Conservation (phyloP, 345 rosid genomes). For the Pelargonium nanum region DNA sequence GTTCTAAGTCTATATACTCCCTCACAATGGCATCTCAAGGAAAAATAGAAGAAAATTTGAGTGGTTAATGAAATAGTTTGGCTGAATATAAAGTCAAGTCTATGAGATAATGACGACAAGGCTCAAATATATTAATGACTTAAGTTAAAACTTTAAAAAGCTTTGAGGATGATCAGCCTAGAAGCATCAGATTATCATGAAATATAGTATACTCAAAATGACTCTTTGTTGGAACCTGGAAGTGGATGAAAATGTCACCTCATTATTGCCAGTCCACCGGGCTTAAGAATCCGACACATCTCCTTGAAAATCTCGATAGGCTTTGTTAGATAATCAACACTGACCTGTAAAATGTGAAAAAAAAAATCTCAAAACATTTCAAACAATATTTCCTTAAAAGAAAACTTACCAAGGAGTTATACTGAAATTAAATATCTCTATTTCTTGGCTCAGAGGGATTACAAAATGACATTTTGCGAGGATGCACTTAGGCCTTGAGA, state of each 20-base stretch:
- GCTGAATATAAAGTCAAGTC: not conserved
- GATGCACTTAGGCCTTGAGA: not conserved
- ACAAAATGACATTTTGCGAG: not conserved
- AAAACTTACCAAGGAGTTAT: not conserved
- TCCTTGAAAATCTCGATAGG: conserved; percentile 78
- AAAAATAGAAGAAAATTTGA: too few species aligned
- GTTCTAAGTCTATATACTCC: too few species aligned
- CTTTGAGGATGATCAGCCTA: not conserved
- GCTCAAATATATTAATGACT: not conserved
- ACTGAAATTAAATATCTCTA: not conserved
- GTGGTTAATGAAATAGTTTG: too few species aligned
- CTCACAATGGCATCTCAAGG: too few species aligned
- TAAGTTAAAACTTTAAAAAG: not conserved
- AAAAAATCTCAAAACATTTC: not conserved
- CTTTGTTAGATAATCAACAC: conserved; percentile 79
- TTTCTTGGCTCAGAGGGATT: not conserved
- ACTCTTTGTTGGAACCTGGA: not conserved
- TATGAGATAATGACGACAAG: not conserved
- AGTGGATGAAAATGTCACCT: conserved; percentile 35
- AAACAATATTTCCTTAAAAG: not conserved
- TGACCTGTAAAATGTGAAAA: conserved; percentile 40
- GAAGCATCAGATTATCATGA: too few species aligned
- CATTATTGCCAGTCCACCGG: conserved; percentile 70
- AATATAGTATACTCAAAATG: not conserved
- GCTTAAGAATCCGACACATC: conserved; percentile 70